A percentile compares a stretch with the other conserved stretches of the same genome.
Conservation (phyloP, 2,329 filamentous ascomycete genomes). For the Penicillium aurantiogriseum region DNA sequence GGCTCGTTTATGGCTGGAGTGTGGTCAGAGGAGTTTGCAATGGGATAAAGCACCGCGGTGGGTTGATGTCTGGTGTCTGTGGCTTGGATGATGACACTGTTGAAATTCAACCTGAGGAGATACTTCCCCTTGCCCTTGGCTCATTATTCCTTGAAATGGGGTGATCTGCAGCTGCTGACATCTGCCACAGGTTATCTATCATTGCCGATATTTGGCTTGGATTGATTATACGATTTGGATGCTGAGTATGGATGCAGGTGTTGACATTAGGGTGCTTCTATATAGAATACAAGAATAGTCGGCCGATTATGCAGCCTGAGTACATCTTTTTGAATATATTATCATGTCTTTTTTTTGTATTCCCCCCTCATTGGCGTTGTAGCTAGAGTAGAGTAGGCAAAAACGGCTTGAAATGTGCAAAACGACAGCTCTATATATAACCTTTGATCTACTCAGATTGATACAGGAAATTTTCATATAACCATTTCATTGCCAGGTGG, state of each 20-base stretch:
- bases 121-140: neutral
- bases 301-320: too few species aligned
- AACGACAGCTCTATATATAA: too few species aligned
- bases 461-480: neutral
- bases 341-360: too few species aligned
- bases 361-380: too few species aligned
- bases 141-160: neutral
- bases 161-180: neutral
- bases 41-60: constrained; percentile 31
- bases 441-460: neutral
- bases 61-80: constrained; percentile 21
- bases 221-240: neutral
- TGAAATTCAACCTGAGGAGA: constrained; percentile 50
- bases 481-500: neutral
- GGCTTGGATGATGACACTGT: constrained; percentile 40
- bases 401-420: too few species aligned
- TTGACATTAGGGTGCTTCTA: neutral
- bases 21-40: constrained; percentile 9
- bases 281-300: too few species aligned
- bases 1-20: constrained; percentile 4
- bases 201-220: too few species aligned
- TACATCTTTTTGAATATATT: too few species aligned
- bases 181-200: neutral
- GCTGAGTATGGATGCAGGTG: neutral
- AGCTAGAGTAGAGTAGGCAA: too few species aligned